Evolutionary conservation across 352 stramenopile species (phyloP).

Genomic region (Lagenidium sp.): DNA sequence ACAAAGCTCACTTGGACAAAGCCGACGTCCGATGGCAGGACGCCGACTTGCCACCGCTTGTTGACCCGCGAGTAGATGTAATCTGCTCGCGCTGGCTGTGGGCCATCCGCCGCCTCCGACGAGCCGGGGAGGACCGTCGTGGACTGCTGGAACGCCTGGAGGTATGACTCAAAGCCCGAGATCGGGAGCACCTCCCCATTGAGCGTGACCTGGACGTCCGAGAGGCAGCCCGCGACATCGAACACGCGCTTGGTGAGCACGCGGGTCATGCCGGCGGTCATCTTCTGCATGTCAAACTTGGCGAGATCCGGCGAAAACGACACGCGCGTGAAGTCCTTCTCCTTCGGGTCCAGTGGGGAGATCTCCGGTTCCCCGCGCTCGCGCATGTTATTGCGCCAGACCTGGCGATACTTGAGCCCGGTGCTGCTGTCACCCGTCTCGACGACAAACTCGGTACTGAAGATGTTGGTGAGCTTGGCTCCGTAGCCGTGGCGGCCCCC

Average conservation of each 20-base stretch:
- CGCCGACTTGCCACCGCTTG: conserved; percentile 95
- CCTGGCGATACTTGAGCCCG: conserved; percentile 83
- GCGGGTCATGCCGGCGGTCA: conserved; percentile 91
- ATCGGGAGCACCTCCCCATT: conserved; percentile 86
- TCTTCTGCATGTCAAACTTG: conserved; percentile 93
- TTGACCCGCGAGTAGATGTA: conserved; percentile 92
- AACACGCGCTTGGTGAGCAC: conserved; percentile 97
- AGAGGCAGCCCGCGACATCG: conserved; percentile 97
- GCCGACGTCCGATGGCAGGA: conserved; percentile 84
- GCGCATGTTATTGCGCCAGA: conserved; percentile 97
- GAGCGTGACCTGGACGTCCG: conserved; percentile 88
- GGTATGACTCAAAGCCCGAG: conserved; percentile 96
- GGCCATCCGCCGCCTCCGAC: not conserved
- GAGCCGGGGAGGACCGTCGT: conserved; percentile 22
- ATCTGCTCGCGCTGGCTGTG: conserved; percentile 15
- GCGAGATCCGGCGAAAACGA: conserved; percentile 96
- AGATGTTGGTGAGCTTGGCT: conserved; percentile 99
- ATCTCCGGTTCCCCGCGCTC: conserved; percentile 81
- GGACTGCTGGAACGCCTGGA: conserved; percentile 80
- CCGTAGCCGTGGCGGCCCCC: conserved; percentile 94
- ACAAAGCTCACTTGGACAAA: conserved; percentile 99
- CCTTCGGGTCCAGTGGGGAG: conserved; percentile 59
- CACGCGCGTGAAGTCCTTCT: conserved; percentile 95
- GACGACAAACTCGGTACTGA: conserved; percentile 97
- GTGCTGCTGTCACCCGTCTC: conserved; percentile 93